phyloP scores from a whole-genome alignment of 352 stramenopile species.

The Globisporangium cederbergense region DNA sequence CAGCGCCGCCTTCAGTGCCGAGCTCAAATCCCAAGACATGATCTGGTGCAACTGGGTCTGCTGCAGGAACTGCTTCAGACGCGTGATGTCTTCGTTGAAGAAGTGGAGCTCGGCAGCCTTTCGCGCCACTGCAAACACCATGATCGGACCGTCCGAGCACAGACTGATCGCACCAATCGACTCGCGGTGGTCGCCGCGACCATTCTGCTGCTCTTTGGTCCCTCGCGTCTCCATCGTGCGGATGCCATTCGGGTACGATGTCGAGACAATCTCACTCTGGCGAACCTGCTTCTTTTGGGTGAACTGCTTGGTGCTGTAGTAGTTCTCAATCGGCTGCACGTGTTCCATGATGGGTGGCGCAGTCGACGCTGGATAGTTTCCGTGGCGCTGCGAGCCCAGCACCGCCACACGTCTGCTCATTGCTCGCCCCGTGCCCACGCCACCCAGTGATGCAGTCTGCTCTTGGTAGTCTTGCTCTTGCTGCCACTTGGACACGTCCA shows the following conservation, averaged over 20 bases:
- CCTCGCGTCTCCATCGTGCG: constrained; percentile 14
- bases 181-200: constrained; percentile 23
- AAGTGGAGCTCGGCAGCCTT: constrained; percentile 76
- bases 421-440: constrained; percentile 18
- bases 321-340: constrained; percentile 56
- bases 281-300: constrained; percentile 69
- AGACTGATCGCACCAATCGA: constrained; percentile 47
- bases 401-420: constrained; percentile 27
- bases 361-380: constrained; percentile 35
- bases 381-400: constrained; percentile 57
- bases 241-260: constrained; percentile 45
- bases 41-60: constrained; percentile 64
- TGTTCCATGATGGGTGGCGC: constrained; percentile 36
- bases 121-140: constrained; percentile 75
- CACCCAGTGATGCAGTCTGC: constrained; percentile 27
- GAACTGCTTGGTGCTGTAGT: constrained; percentile 41
- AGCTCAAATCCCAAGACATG: constrained; percentile 33
- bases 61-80: constrained; percentile 57
- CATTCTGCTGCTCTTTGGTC: constrained; percentile 16
- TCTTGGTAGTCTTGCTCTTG: constrained; percentile 73
- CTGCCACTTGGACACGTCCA: constrained; percentile 83
- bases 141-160: constrained; percentile 67
- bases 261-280: constrained; percentile 81
- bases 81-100: constrained; percentile 74
- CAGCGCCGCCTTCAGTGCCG: constrained; percentile 31